Conservation (phyloP, 352 stramenopile species). For the Globisporangium yorkense region DNA sequence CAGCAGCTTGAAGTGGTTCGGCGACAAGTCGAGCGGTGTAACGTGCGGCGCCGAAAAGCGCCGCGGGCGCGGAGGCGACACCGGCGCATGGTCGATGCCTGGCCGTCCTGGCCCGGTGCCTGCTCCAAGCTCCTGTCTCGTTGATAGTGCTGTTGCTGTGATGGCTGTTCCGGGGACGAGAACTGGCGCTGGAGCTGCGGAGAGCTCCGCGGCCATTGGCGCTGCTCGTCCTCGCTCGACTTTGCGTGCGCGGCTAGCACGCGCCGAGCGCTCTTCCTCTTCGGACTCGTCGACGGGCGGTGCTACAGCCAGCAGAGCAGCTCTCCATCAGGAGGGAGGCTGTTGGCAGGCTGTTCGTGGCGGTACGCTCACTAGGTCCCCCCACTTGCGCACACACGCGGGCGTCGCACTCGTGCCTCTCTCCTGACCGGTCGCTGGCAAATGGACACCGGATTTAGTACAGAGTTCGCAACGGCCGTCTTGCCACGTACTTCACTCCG, state of each 20-base stretch:
- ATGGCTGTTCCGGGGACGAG: background rate
- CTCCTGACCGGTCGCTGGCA: no score
- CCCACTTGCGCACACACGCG: background rate
- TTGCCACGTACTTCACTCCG: no score
- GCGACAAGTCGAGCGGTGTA: conserved; percentile 55
- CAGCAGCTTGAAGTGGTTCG: conserved; percentile 95
- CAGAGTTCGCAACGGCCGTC: no score
- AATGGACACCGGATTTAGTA: background rate
- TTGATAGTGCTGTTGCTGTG: background rate
- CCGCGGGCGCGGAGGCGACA: background rate
- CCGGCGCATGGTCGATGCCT: background rate
- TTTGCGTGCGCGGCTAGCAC: background rate
- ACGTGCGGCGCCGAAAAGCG: background rate
- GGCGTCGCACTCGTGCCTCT: no score
- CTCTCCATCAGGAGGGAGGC: background rate
- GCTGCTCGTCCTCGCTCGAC: background rate
- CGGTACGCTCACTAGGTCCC: no score
- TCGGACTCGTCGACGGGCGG: background rate
- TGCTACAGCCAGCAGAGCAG: background rate
- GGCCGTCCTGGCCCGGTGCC: background rate
- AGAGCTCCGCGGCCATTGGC: conserved; percentile 1
- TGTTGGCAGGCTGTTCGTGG: background rate
- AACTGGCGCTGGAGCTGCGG: background rate
- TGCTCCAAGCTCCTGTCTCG: background rate
- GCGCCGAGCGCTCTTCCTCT: background rate